These are phyloP conservation scores for Davidsoniella eucalypti DNA, from an alignment of 2,329 filamentous ascomycete genomes.

Conservation along the genomic window DNA sequence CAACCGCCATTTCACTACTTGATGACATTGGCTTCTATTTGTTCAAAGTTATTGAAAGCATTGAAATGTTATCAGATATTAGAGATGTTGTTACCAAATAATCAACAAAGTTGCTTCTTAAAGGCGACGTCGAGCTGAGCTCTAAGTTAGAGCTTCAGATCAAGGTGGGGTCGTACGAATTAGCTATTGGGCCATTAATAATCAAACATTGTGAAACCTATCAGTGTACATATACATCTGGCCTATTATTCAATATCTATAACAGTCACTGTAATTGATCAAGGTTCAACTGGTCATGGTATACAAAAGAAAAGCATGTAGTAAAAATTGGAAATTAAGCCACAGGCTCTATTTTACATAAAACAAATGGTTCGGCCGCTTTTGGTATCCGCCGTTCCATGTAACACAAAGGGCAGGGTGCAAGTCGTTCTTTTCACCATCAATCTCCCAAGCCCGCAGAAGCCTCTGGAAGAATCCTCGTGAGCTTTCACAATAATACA, in stretches of 20 bases:
- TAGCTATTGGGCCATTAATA: too few species aligned
- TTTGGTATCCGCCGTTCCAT: not conserved
- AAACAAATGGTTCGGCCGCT: not conserved
- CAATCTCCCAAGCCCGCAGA: not conserved
- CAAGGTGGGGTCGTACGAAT: too few species aligned
- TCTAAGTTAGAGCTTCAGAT: too few species aligned
- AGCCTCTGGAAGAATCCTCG: too few species aligned
- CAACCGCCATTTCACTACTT: conserved; percentile 39
- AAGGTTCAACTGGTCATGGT: not conserved
- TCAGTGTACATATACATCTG: not conserved
- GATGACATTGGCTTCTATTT: too few species aligned
- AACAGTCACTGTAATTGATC: not conserved
- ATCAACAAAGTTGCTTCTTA: too few species aligned
- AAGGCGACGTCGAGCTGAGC: too few species aligned
- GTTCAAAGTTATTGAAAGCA: too few species aligned
- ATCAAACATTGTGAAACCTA: too few species aligned
- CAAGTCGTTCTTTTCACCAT: not conserved
- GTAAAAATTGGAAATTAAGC: not conserved
- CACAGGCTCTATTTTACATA: conserved; percentile 4
- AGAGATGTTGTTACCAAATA: too few species aligned
- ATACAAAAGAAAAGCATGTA: not conserved
- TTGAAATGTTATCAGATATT: too few species aligned
- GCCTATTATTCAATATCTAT: not conserved
- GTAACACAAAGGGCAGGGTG: conserved; percentile 5
- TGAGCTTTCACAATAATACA: too few species aligned